phyloP scores from a whole-genome alignment of 441 rosid species.

The Capsella rubella region DNA sequence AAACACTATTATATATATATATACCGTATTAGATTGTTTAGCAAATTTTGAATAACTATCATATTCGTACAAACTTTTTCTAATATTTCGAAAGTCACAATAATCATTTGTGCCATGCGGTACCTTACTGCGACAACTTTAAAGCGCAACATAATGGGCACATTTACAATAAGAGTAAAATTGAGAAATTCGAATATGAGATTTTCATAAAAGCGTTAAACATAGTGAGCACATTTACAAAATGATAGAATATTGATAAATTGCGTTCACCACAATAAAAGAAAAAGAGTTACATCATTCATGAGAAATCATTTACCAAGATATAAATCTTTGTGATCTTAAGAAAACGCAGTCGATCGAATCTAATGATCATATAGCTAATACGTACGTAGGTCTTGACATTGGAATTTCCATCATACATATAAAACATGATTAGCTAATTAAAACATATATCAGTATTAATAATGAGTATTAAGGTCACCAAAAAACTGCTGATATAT shows the following conservation, averaged over 20 bases:
- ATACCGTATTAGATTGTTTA: not conserved
- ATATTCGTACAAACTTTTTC: not conserved
- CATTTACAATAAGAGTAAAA: not conserved
- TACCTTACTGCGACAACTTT: conserved; percentile 25
- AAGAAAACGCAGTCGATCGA: conserved; percentile 17
- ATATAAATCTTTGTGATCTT: conserved; percentile 9
- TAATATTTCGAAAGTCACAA: not conserved
- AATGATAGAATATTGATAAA: conserved; percentile 8
- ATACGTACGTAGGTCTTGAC: conserved; percentile 11
- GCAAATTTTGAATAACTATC: not conserved
- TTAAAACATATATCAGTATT: conserved; percentile 23
- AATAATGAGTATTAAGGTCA: conserved; percentile 16
- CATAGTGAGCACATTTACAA: not conserved
- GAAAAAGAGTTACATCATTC: conserved; percentile 13
- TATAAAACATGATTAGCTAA: conserved; percentile 14
- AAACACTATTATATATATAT: not conserved
- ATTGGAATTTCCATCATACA: conserved; percentile 13
- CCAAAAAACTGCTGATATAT: conserved; percentile 34
- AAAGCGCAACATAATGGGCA: conserved; percentile 16
- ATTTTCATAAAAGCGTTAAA: not conserved
- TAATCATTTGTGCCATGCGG: conserved; percentile 35
- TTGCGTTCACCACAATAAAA: conserved; percentile 23
- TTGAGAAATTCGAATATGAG: not conserved
- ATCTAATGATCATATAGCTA: conserved; percentile 9
- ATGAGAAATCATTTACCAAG: conserved; percentile 30